Percentiles rank a stretch among this genome's conserved stretches.
These are phyloP conservation scores for Barnettozyma sp. DNA, from an alignment of 805 yeast species.

Conservation along the genomic window DNA sequence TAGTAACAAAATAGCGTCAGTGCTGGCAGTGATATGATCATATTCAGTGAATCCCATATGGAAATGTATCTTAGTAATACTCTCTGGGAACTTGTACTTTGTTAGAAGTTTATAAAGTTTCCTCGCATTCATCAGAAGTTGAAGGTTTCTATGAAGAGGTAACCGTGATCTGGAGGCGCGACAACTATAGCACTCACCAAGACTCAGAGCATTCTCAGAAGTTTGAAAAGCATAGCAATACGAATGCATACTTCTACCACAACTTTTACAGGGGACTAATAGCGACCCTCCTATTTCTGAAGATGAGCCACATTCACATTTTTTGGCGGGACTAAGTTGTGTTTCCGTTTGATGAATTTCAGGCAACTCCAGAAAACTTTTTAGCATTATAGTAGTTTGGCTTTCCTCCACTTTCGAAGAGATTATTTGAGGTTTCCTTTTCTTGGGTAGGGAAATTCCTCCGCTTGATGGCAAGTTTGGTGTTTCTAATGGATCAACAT, in stretches of 20 bases:
- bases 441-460: neutral
- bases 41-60: slow-evolving; percentile 15
- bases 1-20: slow-evolving; percentile 12
- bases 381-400: slow-evolving; percentile 29
- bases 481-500: slow-evolving; percentile 19
- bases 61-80: slow-evolving; percentile 12
- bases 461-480: slow-evolving; percentile 8
- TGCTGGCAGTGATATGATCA: slow-evolving; percentile 5
- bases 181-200: slow-evolving; percentile 25
- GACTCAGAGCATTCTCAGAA: slow-evolving; percentile 9
- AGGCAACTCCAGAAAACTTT: slow-evolving; percentile 24
- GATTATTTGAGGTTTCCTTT: slow-evolving; percentile 1
- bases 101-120: slow-evolving; percentile 27
- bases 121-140: slow-evolving; percentile 31
- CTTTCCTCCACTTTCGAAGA: slow-evolving; percentile 14
- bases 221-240: slow-evolving; percentile 30
- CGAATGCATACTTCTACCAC: slow-evolving; percentile 28
- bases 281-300: slow-evolving; percentile 13
- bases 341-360: slow-evolving; percentile 25
- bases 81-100: slow-evolving; percentile 18
- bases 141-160: slow-evolving; percentile 17
- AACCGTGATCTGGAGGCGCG: slow-evolving; percentile 18
- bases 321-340: slow-evolving; percentile 18
- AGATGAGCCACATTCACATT: slow-evolving; percentile 28
- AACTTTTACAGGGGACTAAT: slow-evolving; percentile 24